These are phyloP conservation scores for Danielia reshetovae DNA, from an alignment of 805 yeast species.

Conservation along the genomic window DNA sequence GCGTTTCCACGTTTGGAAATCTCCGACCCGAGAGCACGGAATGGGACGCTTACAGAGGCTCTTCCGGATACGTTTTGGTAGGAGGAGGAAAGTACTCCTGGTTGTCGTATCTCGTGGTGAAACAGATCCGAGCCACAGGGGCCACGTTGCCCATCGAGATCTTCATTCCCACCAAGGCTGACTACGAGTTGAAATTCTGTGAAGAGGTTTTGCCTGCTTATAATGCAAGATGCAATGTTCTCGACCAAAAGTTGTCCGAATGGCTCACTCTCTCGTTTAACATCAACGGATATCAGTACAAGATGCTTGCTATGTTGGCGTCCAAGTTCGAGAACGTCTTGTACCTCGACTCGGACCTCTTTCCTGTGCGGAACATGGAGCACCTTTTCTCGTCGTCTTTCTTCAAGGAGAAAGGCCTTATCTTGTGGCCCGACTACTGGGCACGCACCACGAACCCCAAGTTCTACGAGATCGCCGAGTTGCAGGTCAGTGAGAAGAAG, in stretches of 20 bases:
- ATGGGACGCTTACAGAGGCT: slow-evolving; percentile 30
- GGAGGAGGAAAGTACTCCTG: slow-evolving; percentile 53
- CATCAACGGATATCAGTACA: slow-evolving; percentile 48
- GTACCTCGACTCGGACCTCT: slow-evolving; percentile 50
- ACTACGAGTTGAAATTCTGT: slow-evolving; percentile 47
- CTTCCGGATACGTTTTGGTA: slow-evolving; percentile 43
- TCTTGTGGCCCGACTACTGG: slow-evolving; percentile 73
- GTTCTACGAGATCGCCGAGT: slow-evolving; percentile 50
- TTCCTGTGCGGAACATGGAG: slow-evolving; percentile 42
- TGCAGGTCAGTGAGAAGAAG: slow-evolving; percentile 31
- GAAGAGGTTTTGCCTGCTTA: slow-evolving; percentile 37
- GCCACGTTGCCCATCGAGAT: slow-evolving; percentile 49
- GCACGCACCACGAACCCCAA: slow-evolving; percentile 62
- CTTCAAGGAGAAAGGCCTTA: slow-evolving; percentile 45
- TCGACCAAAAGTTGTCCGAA: slow-evolving; percentile 26
- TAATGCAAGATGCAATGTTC: slow-evolving; percentile 45
- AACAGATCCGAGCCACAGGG: slow-evolving; percentile 43
- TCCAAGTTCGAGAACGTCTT: slow-evolving; percentile 50
- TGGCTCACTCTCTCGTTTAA: slow-evolving; percentile 16
- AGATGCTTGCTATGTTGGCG: slow-evolving; percentile 56
- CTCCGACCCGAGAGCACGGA: slow-evolving; percentile 33
- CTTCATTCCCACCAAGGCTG: slow-evolving; percentile 40
- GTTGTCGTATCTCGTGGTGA: slow-evolving; percentile 47
- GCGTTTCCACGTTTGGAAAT: slow-evolving; percentile 34
- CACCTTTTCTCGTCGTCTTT: slow-evolving; percentile 42